A percentile compares a stretch with the other conserved stretches of the same genome.
Conservation (phyloP, 2,329 filamentous ascomycete genomes). For the Arthrobotrys iridis region DNA sequence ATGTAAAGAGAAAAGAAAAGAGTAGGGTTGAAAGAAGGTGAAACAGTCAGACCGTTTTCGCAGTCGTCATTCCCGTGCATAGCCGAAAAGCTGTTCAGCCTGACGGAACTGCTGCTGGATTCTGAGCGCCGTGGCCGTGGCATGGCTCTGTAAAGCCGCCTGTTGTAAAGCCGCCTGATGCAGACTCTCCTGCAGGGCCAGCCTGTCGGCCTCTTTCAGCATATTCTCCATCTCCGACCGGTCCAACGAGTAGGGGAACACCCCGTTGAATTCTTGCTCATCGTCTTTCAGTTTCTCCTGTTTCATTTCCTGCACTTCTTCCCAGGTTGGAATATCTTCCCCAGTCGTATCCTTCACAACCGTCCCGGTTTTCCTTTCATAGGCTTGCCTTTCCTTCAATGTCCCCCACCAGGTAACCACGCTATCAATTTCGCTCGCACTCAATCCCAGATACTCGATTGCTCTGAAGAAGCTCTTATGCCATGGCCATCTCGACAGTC, state of each 20-base stretch:
- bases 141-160: conserved; percentile 27
- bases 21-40: background rate
- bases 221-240: conserved; percentile 38
- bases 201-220: conserved; percentile 36
- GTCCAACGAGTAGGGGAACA: conserved; percentile 30
- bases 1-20: conserved; percentile 23
- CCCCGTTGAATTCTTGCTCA: conserved; percentile 18
- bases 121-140: conserved; percentile 10
- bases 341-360: conserved; percentile 46
- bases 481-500: conserved; percentile 55
- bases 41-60: no score
- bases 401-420: conserved; percentile 57
- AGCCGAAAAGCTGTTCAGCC: conserved; percentile 32
- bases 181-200: conserved; percentile 32
- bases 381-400: conserved; percentile 44
- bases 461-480: conserved; percentile 56
- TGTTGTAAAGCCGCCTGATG: conserved; percentile 27
- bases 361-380: conserved; percentile 30
- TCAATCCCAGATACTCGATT: conserved; percentile 56
- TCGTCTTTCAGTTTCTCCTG: conserved; percentile 24
- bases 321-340: conserved; percentile 53
- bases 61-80: conserved; percentile 20
- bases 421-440: conserved; percentile 55
- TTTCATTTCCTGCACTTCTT: conserved; percentile 45
- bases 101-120: conserved; percentile 21